A percentile compares a stretch with the other conserved stretches of the same genome.
These are phyloP conservation scores for Immersiporthe knoxdaviesiana DNA, from an alignment of 2,329 filamentous ascomycete genomes.

Conservation along the genomic window DNA sequence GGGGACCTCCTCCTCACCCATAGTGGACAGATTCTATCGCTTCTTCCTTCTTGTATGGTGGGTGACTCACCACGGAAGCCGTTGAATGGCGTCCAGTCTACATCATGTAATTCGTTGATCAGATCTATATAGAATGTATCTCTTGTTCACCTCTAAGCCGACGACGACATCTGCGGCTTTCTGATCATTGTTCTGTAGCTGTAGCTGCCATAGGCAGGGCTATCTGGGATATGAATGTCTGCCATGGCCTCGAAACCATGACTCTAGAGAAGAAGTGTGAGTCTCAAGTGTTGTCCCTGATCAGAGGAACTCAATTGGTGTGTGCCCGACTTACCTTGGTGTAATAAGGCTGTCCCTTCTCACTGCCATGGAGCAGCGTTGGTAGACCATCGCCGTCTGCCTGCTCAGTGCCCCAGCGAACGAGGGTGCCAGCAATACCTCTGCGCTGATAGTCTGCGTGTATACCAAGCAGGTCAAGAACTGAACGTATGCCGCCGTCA, in stretches of 20 bases:
- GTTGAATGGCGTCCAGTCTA: neutral
- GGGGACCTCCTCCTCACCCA: slow-evolving; percentile 1
- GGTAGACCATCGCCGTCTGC: neutral
- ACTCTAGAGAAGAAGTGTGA: neutral
- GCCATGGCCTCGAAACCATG: neutral
- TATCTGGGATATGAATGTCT: neutral
- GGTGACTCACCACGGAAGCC: neutral
- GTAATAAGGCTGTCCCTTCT: neutral
- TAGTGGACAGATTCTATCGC: neutral
- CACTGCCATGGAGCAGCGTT: neutral
- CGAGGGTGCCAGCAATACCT: neutral
- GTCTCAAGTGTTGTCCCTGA: neutral
- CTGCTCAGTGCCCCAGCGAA: neutral
- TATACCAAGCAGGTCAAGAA: neutral
- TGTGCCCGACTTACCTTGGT: neutral
- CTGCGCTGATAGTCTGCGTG: neutral
- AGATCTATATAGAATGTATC: neutral
- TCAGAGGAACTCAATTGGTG: neutral
- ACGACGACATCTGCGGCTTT: neutral
- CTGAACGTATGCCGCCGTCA: neutral
- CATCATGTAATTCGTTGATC: neutral
- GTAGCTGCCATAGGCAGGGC: neutral
- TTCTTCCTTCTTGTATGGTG: neutral
- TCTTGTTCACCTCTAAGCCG: neutral
- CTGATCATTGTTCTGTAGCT: neutral